Evolutionary conservation across 768 basidiomycete genomes (phyloP).

Genomic region (Mycena albidolilacea): DNA sequence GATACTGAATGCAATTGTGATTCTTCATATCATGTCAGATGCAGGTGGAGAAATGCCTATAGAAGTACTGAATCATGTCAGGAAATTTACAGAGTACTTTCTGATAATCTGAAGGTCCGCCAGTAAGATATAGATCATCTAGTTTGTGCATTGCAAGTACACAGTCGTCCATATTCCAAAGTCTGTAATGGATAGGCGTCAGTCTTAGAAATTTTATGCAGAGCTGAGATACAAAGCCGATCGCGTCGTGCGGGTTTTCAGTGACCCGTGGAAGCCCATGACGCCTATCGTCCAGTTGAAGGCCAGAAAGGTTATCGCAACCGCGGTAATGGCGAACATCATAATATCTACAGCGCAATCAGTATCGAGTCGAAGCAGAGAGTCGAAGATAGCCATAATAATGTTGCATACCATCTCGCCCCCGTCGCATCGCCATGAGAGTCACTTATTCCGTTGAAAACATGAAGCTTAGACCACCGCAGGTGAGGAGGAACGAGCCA

Average conservation of each 20-base stretch:
- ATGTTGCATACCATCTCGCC: constrained; percentile 77
- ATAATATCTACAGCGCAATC: constrained; percentile 73
- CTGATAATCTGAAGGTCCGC: too few relatives aligned
- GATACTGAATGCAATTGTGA: too few relatives aligned
- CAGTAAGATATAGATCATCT: too few relatives aligned
- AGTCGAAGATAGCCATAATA: background rate
- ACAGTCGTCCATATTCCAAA: too few relatives aligned
- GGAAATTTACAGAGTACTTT: too few relatives aligned
- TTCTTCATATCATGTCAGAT: too few relatives aligned
- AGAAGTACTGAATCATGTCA: too few relatives aligned
- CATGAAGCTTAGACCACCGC: constrained; percentile 92
- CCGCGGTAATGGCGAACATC: constrained; percentile 90
- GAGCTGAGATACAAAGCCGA: constrained; percentile 52
- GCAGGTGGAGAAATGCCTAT: too few relatives aligned
- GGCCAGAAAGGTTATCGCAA: constrained; percentile 88
- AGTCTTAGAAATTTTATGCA: constrained; percentile 28
- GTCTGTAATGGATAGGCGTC: too few relatives aligned
- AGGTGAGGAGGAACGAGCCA: constrained; percentile 89
- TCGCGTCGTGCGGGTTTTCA: constrained; percentile 61
- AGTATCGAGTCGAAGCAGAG: background rate
- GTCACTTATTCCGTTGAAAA: constrained; percentile 92
- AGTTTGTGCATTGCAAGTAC: too few relatives aligned
- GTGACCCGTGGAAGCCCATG: constrained; percentile 88
- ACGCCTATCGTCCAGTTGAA: constrained; percentile 88
- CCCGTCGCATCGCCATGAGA: constrained; percentile 91